A percentile compares a stretch with the other conserved stretches of the same genome.
phyloP scores from a whole-genome alignment of 768 basidiomycete species.

The Dioszegia crocea region DNA sequence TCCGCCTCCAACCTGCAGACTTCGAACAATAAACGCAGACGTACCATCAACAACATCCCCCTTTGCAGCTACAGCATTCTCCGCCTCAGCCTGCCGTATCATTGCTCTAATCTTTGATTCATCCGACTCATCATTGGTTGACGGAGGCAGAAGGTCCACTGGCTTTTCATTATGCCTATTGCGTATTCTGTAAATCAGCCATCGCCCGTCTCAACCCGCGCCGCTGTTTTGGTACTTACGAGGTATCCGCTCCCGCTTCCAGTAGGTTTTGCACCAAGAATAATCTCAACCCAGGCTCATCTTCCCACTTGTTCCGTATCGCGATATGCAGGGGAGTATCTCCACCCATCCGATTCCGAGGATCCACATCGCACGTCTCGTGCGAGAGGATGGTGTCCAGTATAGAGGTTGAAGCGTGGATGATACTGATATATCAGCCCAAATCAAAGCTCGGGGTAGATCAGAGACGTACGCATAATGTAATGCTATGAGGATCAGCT shows the following conservation, averaged over 20 bases:
- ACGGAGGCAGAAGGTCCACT: slow-evolving; percentile 57
- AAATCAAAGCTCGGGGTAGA: not conserved
- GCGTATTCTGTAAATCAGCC: slow-evolving; percentile 59
- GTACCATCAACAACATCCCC: slow-evolving; percentile 67
- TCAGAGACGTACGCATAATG: slow-evolving; percentile 63
- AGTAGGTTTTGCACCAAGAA: slow-evolving; percentile 56
- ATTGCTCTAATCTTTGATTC: slow-evolving; percentile 57
- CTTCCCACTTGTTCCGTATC: slow-evolving; percentile 53
- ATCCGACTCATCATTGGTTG: slow-evolving; percentile 41
- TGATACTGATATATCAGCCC: slow-evolving; percentile 50
- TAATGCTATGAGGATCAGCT: slow-evolving; percentile 54
- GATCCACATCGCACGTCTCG: slow-evolving; percentile 77
- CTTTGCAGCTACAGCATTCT: slow-evolving; percentile 55
- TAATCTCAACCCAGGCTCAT: slow-evolving; percentile 57
- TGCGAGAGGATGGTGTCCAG: slow-evolving; percentile 69
- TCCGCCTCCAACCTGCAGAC: too few species aligned
- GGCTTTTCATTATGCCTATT: slow-evolving; percentile 64
- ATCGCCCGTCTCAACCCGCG: not conserved
- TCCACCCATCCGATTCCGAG: slow-evolving; percentile 63
- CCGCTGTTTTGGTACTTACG: slow-evolving; percentile 53
- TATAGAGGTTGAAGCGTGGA: slow-evolving; percentile 59
- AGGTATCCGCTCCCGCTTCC: slow-evolving; percentile 73
- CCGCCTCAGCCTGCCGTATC: slow-evolving; percentile 58
- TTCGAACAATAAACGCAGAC: not conserved
- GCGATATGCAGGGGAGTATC: slow-evolving; percentile 79